Conservation (phyloP, 306 rosid species). For the Cucurbita pepo region DNA sequence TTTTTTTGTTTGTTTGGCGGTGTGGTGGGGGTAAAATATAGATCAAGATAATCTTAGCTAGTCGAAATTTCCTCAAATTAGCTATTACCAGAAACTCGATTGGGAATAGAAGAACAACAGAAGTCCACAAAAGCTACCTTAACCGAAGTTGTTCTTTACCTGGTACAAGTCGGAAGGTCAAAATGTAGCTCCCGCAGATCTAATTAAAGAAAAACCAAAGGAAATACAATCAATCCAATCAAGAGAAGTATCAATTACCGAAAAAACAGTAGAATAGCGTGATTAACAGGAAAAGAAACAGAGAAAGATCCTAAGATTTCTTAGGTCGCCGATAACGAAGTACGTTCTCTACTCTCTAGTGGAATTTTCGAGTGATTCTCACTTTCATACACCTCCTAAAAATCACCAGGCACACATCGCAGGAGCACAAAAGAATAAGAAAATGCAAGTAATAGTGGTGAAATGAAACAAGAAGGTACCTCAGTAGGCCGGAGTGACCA, state of each 20-base stretch:
- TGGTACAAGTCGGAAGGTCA: not conserved
- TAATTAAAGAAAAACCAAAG: not conserved
- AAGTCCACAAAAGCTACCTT: not conserved
- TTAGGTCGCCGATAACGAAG: not conserved
- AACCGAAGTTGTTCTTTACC: not conserved
- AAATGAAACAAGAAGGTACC: slow-evolving; percentile 14
- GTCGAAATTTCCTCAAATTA: not conserved
- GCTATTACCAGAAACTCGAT: not conserved
- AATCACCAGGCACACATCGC: not conserved
- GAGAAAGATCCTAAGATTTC: not conserved
- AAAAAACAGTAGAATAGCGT: not conserved
- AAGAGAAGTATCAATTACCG: not conserved
- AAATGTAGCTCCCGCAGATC: not conserved
- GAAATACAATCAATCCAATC: not conserved
- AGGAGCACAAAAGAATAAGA: not conserved
- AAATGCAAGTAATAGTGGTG: not conserved
- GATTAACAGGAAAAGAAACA: not conserved
- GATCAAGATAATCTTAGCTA: not conserved
- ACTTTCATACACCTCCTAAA: not conserved
- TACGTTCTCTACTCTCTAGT: not conserved
- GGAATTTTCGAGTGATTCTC: not conserved
- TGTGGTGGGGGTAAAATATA: not conserved
- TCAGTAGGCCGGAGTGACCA: slow-evolving; percentile 15
- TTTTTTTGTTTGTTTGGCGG: not conserved
- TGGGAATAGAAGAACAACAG: not conserved